A percentile compares a stretch with the other conserved stretches of the same genome.
phyloP scores from a whole-genome alignment of 257 asterid species.

The Sherardia arvensis region DNA sequence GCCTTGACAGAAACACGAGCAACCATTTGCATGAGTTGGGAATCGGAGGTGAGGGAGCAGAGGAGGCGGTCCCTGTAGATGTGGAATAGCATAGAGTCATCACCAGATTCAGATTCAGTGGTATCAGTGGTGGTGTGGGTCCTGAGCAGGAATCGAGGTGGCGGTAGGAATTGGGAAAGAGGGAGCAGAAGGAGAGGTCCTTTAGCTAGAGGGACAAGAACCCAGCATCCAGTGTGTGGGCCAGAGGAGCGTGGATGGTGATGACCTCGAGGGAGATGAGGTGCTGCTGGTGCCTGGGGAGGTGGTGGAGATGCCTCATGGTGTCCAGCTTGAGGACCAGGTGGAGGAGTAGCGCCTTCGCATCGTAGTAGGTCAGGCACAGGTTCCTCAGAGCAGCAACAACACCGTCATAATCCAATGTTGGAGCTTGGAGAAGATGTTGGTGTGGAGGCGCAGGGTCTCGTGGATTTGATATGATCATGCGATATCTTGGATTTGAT shows the following conservation, averaged over 20 bases:
- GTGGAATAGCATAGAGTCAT: slow-evolving; percentile 54
- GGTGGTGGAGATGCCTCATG: no score
- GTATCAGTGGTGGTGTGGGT: slow-evolving; percentile 47
- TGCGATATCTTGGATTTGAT: no score
- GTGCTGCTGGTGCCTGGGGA: no score
- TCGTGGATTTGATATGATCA: no score
- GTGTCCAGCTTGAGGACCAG: slow-evolving; percentile 68
- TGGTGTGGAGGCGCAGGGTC: no score
- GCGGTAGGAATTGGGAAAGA: no score
- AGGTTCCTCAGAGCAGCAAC: slow-evolving; percentile 68
- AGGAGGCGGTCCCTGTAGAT: slow-evolving; percentile 62
- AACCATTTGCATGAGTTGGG: slow-evolving; percentile 33
- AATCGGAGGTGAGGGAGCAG: slow-evolving; percentile 47
- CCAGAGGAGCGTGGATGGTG: no score
- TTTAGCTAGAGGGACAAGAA: slow-evolving; percentile 65
- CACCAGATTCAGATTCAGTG: no score
- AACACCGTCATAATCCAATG: slow-evolving; percentile 50
- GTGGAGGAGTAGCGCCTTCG: slow-evolving; percentile 73
- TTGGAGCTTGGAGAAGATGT: slow-evolving; percentile 53
- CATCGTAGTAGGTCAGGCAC: slow-evolving; percentile 82
- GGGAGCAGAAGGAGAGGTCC: slow-evolving; percentile 76
- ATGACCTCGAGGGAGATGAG: no score
- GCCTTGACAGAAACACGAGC: slow-evolving; percentile 50
- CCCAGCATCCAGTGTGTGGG: slow-evolving; percentile 55
- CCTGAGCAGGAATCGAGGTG: slow-evolving; percentile 71